These are phyloP conservation scores for Microsporum audouinii DNA, from an alignment of 2,329 filamentous ascomycete species.

Conservation along the genomic window DNA sequence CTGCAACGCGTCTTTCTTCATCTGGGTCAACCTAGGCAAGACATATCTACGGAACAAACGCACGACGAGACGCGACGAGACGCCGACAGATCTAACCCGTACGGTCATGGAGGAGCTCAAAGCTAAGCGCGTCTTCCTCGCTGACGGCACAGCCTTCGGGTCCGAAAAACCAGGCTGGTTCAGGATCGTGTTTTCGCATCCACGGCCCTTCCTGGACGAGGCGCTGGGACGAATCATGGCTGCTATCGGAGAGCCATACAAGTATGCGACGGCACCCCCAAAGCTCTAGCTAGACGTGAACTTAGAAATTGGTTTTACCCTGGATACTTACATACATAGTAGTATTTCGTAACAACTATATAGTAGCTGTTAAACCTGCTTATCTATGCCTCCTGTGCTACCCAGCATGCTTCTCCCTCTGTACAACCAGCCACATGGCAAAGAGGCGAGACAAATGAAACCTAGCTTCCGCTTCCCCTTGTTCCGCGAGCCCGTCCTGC, in stretches of 20 bases:
- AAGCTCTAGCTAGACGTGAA: background rate
- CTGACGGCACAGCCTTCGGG: slow-evolving; percentile 26
- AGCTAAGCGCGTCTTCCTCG: slow-evolving; percentile 28
- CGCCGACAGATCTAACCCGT: slow-evolving; percentile 19
- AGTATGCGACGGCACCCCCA: background rate
- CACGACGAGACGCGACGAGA: slow-evolving; percentile 11
- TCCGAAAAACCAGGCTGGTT: slow-evolving; percentile 35
- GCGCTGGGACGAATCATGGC: slow-evolving; percentile 23
- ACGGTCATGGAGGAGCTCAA: slow-evolving; percentile 28
- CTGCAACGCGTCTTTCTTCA: slow-evolving; percentile 46
- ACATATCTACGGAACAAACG: slow-evolving; percentile 13
- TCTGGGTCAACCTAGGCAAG: slow-evolving; percentile 42
- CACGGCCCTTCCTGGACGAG: slow-evolving; percentile 22
- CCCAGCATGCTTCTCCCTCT: background rate
- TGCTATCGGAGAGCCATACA: slow-evolving; percentile 9
- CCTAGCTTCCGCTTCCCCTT: background rate
- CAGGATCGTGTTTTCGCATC: slow-evolving; percentile 31
- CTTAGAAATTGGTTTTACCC: background rate
- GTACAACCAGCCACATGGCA: background rate
- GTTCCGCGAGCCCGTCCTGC: background rate
- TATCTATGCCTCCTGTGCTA: background rate
- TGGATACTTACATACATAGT: background rate
- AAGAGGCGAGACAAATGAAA: background rate
- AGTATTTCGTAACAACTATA: too few species aligned
- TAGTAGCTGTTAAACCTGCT: background rate